Evolutionary conservation across 2,329 filamentous ascomycete species (phyloP), one percentile per base, ranked within the genome.

Genomic region (Tricladium varicosporioides): DNA sequence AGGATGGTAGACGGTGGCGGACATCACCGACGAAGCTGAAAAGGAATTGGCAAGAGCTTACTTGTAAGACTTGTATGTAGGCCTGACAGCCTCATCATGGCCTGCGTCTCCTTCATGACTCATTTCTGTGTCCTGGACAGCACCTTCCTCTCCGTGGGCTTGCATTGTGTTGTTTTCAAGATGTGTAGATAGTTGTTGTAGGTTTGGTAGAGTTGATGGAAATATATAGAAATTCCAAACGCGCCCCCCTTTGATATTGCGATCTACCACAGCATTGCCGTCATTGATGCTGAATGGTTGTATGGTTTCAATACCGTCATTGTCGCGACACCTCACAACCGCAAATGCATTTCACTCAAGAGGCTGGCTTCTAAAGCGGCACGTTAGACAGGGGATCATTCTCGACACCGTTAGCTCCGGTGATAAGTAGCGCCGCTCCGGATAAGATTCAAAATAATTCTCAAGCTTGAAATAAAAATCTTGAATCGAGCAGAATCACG

Each of bases 21-120:
- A 27, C 22, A 27, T 27, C 22, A 27, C 22, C 22, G 22, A 27
- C 22, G 22, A 27, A 27, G 47, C 43, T 56, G 16, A 33, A 11
- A 9, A 4, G 43, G 32, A 27, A 27, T 27, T 27, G 22, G 22
- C 22, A 42, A 15, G 11, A 19, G 63, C 68, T 49, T 67, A 74
- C 72, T 71, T 74, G 62, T 67, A 74, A 40, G 72, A 74, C 58
- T 70, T 72, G 59, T 74, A 74, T 9, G 67, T 69, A 22, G 62
- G 60, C 54, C 69, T 71, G 18, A 57, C 49, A 48, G 65, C 65
- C 48, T 67, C 62, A 19, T 61, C 54, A 22, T 56, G 58, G 15
- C 22, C 50, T 27, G 47, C 48, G 15, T 54, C 53, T 15, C 58
- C 54, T 10, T 56, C 59, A 42, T 57, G 48, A 50, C 56, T 50